Percentiles rank a stretch among this genome's conserved stretches.
Evolutionary conservation across 805 yeast species (phyloP).

Genomic region (Ogataea ganodermae): DNA sequence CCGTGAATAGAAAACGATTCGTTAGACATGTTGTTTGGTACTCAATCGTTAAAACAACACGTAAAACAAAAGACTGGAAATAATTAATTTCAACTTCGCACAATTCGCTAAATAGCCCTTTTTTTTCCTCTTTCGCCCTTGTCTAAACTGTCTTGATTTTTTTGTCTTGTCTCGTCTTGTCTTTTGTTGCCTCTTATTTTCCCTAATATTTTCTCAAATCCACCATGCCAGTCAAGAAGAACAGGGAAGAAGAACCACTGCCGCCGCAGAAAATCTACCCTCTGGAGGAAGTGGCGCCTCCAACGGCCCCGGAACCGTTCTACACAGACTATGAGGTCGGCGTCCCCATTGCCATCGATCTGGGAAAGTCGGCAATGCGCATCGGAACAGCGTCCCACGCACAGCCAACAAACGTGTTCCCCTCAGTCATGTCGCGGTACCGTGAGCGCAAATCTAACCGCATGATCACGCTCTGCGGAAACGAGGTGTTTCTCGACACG

Average conservation of each 20-base stretch:
- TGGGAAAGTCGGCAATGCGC: constrained; percentile 67
- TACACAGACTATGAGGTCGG: constrained; percentile 48
- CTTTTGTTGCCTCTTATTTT: no score
- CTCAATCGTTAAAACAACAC: not conserved
- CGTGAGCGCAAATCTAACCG: constrained; percentile 73
- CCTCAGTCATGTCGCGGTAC: constrained; percentile 67
- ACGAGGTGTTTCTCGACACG: constrained; percentile 74
- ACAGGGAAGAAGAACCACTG: constrained; percentile 31
- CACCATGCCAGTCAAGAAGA: constrained; percentile 3
- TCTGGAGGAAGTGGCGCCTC: constrained; percentile 43
- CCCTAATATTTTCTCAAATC: no score
- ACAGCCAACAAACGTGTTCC: constrained; percentile 63
- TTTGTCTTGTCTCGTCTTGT: not conserved
- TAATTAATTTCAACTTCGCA: not conserved
- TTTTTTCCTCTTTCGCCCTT: not conserved
- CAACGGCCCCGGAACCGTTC: constrained; percentile 47
- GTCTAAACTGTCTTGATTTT: not conserved
- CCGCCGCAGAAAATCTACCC: constrained; percentile 46
- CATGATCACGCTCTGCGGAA: constrained; percentile 75
- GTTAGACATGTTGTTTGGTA: constrained; percentile 24
- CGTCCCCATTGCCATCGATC: constrained; percentile 84
- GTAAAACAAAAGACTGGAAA: not conserved
- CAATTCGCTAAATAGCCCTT: not conserved
- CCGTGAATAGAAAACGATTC: constrained; percentile 66
- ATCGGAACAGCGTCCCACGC: constrained; percentile 54